Evolutionary conservation across 2,329 filamentous ascomycete species (phyloP), one percentile per base, ranked within the genome.

Genomic region (Cladosporium phlei): DNA sequence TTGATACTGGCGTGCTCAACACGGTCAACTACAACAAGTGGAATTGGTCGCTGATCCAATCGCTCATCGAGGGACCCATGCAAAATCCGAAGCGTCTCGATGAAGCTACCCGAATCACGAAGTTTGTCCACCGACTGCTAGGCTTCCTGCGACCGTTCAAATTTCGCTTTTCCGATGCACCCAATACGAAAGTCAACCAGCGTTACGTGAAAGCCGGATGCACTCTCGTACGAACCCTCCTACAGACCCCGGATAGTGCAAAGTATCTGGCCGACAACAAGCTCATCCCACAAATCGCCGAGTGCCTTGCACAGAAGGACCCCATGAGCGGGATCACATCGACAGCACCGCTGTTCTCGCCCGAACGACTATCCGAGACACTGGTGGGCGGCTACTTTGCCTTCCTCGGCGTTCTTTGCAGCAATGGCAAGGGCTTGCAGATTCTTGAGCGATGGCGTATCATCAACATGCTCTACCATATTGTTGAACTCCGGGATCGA

Each of bases 381-480:
- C 75, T 98, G 5, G 93, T 88, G 52, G 84, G 86, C 12, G 94
- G 94, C 9, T 98, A 98, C 66, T 95, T 98, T 65, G 81, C 89
- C 11, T 88, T 98, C 74, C 72, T 98, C 2, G 94, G 93, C 6
- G 83, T 88, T 9, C 69, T 98, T 48, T 97, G 86, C 57, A 84
- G 84, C 44, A 88, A 95, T 59, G 71, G 78, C 0, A 87, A 85
- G 57, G 93, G 93, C 0, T 75, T 97, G 19, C 82, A 85, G 51
- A 91, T 98, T 70, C 79, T 98, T 61, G 91, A 97, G 64, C 77
- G 88, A 58, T 97, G 93, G 91, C 88, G 89, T 58, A 94, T 98
- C 77, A 90, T 96, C 69, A 97, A 97, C 67, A 98, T 98, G 88
- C 94, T 97, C 76, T 98, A 98, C 64, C 93, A 97, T 66, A 95